Conservation (phyloP, 345 rosid species). For the Dovyalis caffra region DNA sequence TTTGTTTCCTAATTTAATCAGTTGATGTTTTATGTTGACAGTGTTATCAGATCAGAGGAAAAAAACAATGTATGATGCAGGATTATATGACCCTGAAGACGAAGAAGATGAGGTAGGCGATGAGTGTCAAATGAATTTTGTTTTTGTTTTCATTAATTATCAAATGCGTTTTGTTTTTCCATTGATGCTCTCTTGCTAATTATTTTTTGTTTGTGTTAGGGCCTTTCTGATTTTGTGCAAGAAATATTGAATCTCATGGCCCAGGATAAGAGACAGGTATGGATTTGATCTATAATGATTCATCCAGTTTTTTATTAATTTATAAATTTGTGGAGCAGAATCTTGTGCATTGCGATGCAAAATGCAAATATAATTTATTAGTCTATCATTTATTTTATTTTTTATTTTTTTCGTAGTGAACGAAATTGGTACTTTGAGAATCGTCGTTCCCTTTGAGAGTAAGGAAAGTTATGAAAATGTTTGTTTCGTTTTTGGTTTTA, state of each 20-base stretch:
- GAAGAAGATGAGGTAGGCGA: slow-evolving; percentile 48
- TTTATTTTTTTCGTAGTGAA: neutral
- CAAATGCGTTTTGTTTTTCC: neutral
- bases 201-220: slow-evolving; percentile 30
- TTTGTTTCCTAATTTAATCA: too few relatives aligned
- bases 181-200: neutral
- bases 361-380: too few relatives aligned
- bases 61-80: slow-evolving; percentile 48
- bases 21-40: slow-evolving; percentile 10
- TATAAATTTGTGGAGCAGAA: too few relatives aligned
- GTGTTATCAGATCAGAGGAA: slow-evolving; percentile 51
- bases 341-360: too few relatives aligned
- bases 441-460: neutral
- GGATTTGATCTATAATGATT: neutral
- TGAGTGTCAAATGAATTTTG: neutral
- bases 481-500: too few relatives aligned
- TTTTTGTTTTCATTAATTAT: neutral
- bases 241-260: slow-evolving; percentile 54
- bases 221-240: slow-evolving; percentile 46
- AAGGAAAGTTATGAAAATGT: neutral
- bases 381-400: too few relatives aligned
- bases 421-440: neutral
- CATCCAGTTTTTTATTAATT: too few relatives aligned
- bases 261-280: slow-evolving; percentile 42
- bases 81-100: slow-evolving; percentile 42